Evolutionary conservation across 2,329 filamentous ascomycete species (phyloP), one percentile per base, ranked within the genome.

Genomic region (Penicillium palitans): DNA sequence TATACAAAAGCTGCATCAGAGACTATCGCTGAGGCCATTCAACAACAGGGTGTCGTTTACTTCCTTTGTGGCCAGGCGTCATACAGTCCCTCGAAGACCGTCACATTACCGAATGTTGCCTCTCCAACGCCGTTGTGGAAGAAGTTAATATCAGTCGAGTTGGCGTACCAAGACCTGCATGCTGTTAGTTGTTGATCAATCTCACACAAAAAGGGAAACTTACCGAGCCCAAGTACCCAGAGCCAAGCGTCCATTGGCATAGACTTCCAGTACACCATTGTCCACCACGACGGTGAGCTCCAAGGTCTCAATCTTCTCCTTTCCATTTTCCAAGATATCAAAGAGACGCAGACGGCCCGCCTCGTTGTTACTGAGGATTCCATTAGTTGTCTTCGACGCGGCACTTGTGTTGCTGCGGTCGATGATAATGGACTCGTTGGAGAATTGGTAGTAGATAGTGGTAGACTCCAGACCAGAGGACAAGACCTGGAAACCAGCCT

Each of bases 211-310:
- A 15, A 21, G n/a, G 33, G 21, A 1, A 24, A 58, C 61, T 49
- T 58, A 65, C 59, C 64, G 53, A 51, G 45, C 59, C 63, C 63
- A 66, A 6, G 64, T 66, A 31, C 61, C 51, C 37, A 66, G 24
- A 4, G 61, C 61, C 37, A 66, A 66, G 2, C 64, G 59, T 15
- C 63, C 63, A 39, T 66, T 66, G n/a, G 64, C 64, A 52, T 64
- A 65, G 1, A 65, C 29, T 39, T 66, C 64, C 7, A 66, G 44
- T 1, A 66, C 48, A 1, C 57, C 49, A 21, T 62, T 66, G 27
- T 65, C 64, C 35, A 63, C 61, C 9, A 65, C 57, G n/a, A 66
- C 46, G 10, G 61, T 66, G 15, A 66, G 59, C 15, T 61, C 62
- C 55, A 66, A 35, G 0, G 55, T 60, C 53, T 66, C 64, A 10